Evolutionary conservation across 1,139 yeast species (phyloP), one percentile per base, ranked within the genome.

Genomic region (Candida sanyaensis): DNA sequence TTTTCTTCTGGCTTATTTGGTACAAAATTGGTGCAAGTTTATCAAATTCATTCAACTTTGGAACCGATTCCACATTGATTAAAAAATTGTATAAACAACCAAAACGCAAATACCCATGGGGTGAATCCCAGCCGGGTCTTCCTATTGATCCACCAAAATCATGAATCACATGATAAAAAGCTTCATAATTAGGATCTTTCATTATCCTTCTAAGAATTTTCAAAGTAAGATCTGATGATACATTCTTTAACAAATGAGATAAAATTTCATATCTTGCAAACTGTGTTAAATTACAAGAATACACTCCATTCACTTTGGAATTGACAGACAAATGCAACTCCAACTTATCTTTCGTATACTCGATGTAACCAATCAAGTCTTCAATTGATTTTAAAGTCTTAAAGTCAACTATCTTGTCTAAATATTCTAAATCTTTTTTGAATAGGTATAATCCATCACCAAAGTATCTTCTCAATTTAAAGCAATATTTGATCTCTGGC

Each of bases 331-430:
- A n/a, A n/a, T n/a, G n/a, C n/a, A n/a, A n/a, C n/a, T n/a, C n/a
- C n/a, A n/a, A n/a, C n/a, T n/a, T n/a, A n/a, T n/a, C n/a, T n/a
- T n/a, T n/a, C n/a, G n/a, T n/a, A n/a, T 34, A 44, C 28, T 58
- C 55, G 42, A 69, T 62, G n/a, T 62, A 55, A 4, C 37, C 38
- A 36, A 56, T 52, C 11, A 68, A 55, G 13, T 59, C 61, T 5
- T 43, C 23, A 4, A 51, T 43, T 6, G 58, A 43, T 8, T 38
- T n/a, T 12, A 55, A 43, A 17, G 27, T 45, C 3, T 45, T 45
- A 28, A 68, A 65, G 44, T 63, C 60, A 44, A 64, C 58, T 44
- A 64, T 66, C 13, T 54, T 50, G 23, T 60, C 45, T 44, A 72
- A 59, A 1, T 61, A 54, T 1, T 43, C 42, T 37, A 71, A 55